A percentile compares a stretch with the other conserved stretches of the same genome.
Conservation (phyloP, 73 alveolate species). For the Stentor roeselii region DNA sequence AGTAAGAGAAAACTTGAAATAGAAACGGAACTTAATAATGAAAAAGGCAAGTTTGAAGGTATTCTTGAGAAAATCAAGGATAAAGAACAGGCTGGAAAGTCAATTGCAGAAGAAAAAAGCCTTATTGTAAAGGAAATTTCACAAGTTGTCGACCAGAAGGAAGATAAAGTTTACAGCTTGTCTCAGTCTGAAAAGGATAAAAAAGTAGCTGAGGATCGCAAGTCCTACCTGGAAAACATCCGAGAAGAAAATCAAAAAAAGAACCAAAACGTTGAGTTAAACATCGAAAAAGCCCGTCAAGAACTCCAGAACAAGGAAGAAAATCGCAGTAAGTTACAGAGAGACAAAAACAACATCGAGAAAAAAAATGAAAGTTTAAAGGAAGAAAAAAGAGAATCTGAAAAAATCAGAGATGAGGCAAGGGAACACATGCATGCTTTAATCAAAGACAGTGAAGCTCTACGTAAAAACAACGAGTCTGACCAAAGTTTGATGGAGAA, state of each 20-base stretch:
- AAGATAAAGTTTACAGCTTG: conserved; percentile 54
- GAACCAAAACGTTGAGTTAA: conserved; percentile 46
- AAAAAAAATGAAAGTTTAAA: conserved; percentile 32
- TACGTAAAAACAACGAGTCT: conserved; percentile 67
- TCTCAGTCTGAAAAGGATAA: conserved; percentile 60
- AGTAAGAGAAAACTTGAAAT: conserved; percentile 4
- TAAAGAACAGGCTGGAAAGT: conserved; percentile 33
- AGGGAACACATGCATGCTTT: conserved; percentile 61
- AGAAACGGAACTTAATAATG: conserved; percentile 49
- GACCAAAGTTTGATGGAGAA: conserved; percentile 71
- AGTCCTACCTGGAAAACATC: conserved; percentile 47
- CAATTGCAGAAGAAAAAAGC: conserved; percentile 33
- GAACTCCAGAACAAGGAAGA: conserved; percentile 28
- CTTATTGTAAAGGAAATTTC: conserved; percentile 46
- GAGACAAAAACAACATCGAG: not conserved
- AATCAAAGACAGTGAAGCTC: conserved; percentile 65
- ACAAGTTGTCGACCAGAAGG: conserved; percentile 50
- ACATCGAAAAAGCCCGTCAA: conserved; percentile 29
- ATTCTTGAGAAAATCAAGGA: conserved; percentile 43
- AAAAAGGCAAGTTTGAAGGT: conserved; percentile 57
- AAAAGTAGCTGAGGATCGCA: conserved; percentile 53
- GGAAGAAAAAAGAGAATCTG: conserved; percentile 35
- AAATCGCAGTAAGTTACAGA: conserved; percentile 21
- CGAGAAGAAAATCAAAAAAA: conserved; percentile 31
- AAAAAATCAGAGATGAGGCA: conserved; percentile 35